Conservation (phyloP, 257 asterid species). For the Eucommia ulmoides region DNA sequence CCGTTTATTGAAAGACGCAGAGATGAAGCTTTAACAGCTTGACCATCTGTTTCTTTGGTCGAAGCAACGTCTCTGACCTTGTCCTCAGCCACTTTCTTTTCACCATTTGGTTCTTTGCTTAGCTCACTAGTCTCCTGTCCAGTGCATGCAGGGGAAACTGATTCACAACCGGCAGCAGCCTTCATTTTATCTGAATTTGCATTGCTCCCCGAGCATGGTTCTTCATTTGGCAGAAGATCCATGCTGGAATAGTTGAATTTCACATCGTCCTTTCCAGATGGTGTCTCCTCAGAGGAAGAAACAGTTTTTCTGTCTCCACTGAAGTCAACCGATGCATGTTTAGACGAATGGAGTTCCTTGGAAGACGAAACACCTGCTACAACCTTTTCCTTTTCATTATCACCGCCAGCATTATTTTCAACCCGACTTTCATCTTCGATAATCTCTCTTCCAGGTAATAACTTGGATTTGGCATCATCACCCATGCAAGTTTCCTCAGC, state of each 20-base stretch:
- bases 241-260: conserved; percentile 10
- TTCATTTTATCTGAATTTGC: conserved; percentile 23
- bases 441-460: conserved; percentile 16
- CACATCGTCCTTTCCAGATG: conserved; percentile 14
- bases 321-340: conserved; percentile 13
- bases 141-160: conserved; percentile 8
- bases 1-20: conserved; percentile 11
- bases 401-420: conserved; percentile 18
- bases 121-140: conserved; percentile 12
- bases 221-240: conserved; percentile 18
- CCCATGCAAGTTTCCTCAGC: conserved; percentile 29
- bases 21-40: conserved; percentile 18
- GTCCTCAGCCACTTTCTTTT: conserved; percentile 19
- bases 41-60: conserved; percentile 13
- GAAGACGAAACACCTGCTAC: conserved; percentile 19
- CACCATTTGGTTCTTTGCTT: conserved; percentile 15
- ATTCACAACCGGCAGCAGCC: conserved; percentile 11
- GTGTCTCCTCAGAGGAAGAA: conserved; percentile 22
- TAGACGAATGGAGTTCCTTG: conserved; percentile 16
- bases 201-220: conserved; percentile 14
- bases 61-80: conserved; percentile 8
- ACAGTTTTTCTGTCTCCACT: conserved; percentile 19
- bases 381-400: conserved; percentile 23
- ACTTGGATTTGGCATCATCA: conserved; percentile 39
- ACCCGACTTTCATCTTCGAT: conserved; percentile 14